Base-by-base conservation (phyloP, 129 eudicot species). In the Arctium minus region DNA sequence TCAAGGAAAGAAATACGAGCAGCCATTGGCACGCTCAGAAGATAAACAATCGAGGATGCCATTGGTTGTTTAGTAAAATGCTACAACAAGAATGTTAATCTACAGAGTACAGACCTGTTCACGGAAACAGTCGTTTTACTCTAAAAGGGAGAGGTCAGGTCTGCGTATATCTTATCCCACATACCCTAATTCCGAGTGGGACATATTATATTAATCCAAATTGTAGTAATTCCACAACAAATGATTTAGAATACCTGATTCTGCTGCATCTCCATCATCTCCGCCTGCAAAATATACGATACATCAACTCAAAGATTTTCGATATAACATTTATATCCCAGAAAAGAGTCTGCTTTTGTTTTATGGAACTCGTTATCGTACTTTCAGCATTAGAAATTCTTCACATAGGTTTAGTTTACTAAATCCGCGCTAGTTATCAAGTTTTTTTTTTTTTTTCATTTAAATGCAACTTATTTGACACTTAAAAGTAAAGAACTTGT, bases 191-290 rank as follows among this genome's bases (percentile, higher is more conserved):
- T 44, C 11, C 50, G 12, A 44, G 50, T 44, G 50, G 12, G 13
- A 44, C 2, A 44, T 44, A 44, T 44, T 44, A 44, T 44, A 46
- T 46, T 46, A 46, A 46, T 10, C 12, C 15, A 46, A 8, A 44
- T 44, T 46, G 0, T 10, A 46, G 56, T 56, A 15, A 56, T 15
- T 56, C 65, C 22, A 17, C 46, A 69, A n/a, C 15, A 79, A 10
- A 35, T 36, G 72, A 36, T 36, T 35, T 75, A 15, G n/a, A 13
- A 8, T 87, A 95, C 98, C 98, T 91, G 94, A 90, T 91, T 95
- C 86, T 95, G 91, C 89, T 95, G 94, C 92, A 87, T 89, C 80
- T 95, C 92, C 86, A 90, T 76, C 80, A 91, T 93, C 80, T 95
- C 91, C 42, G 76, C 92, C 98, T 91, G 91, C 84, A 86, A 39